These are phyloP conservation scores for Boletus patriciae DNA, from an alignment of 768 basidiomycete genomes.

Conservation along the genomic window DNA sequence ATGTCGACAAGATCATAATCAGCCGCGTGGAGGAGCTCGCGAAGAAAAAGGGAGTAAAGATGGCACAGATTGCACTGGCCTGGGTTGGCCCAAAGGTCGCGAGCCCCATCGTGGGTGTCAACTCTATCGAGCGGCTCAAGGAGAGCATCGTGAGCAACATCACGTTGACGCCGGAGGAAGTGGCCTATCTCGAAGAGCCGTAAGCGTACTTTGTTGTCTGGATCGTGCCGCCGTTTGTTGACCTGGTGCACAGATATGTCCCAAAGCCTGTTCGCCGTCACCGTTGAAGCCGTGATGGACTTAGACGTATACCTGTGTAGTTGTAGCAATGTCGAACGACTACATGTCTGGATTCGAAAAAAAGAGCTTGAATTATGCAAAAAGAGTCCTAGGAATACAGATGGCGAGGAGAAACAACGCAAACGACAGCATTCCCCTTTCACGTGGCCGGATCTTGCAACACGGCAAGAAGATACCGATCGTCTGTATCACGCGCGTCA, in stretches of 20 bases:
- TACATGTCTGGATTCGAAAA: neutral
- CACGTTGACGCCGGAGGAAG: constrained; percentile 31
- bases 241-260: constrained; percentile 13
- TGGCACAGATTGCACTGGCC: constrained; percentile 47
- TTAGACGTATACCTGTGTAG: constrained; percentile 1
- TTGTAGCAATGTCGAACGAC: neutral
- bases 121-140: constrained; percentile 30
- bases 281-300: neutral
- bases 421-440: neutral
- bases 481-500: constrained; percentile 48
- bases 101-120: constrained; percentile 46
- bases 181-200: constrained; percentile 32
- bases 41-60: constrained; percentile 39
- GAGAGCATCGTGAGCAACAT: constrained; percentile 29
- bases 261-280: constrained; percentile 23
- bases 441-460: constrained; percentile 69
- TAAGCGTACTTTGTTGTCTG: constrained; percentile 4
- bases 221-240: neutral
- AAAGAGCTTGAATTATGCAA: constrained; percentile 10
- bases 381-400: constrained; percentile 16
- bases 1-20: too few relatives aligned
- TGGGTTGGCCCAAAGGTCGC: constrained; percentile 43
- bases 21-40: constrained; percentile 46
- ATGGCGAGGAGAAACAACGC: neutral
- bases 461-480: constrained; percentile 79